Evolutionary conservation across 1,284 basidiomycete genomes (phyloP), one percentile per base, ranked within the genome.

Genomic region (Heimioporus retisporus): DNA sequence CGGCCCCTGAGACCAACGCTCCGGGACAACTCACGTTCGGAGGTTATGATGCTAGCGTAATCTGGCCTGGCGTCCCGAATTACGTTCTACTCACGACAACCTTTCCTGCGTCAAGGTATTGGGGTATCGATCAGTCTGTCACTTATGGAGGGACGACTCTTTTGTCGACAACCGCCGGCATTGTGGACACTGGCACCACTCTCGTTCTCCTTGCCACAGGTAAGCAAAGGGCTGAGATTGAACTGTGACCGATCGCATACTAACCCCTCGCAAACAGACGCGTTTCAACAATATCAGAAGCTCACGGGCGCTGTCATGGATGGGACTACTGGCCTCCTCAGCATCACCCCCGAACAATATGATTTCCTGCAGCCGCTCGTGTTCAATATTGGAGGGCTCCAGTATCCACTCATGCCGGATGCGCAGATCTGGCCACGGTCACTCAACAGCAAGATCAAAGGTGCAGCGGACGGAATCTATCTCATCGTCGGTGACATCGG

Each of bases 71-170:
- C 31, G 69, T 82, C 13, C 79, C 89, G 65, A 79, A 73, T 51
- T 90, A 61, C 68, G 80, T 82, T 6, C 84, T 85, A 6, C 82
- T 90, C 69, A 90, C 89, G 16, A 75, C 64, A 19, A 86, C 83
- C 6, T 81, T 75, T 1, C 86, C 86, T 10, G 84, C 86, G 5
- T 82, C 79, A 51, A 35, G 63, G 3, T 89, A 81, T 72, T 88
- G 87, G 87, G 87, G 88, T 40, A 86, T 90, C 65, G 80, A 89
- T 68, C 83, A 87, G 76, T 77, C 78, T 43, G 71, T 89, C 64
- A 13, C 40, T 31, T 61, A 61, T 55, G 60, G 28, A 2, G 25
- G 7, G 18, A 18, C 7, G 15, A 43, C 40, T 54, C 28, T 61
- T 25, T 15, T 59, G 31, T 61, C 51, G 10, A n/a, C 40, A 5